Base-by-base conservation (phyloP, 2,329 filamentous ascomycete species). In the Ciborinia camelliae region DNA sequence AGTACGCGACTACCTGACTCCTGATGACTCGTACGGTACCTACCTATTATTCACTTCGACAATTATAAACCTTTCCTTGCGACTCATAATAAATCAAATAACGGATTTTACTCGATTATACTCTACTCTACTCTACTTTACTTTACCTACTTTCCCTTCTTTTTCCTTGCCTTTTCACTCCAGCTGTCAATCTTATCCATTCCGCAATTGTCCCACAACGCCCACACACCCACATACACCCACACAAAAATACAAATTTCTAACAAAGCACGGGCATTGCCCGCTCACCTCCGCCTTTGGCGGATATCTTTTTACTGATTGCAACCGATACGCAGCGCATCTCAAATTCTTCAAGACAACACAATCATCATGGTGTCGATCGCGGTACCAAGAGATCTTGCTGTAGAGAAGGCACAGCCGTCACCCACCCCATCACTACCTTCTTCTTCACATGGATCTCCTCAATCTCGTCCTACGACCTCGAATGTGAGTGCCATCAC, bases 361-460 rank as follows among this genome's bases (percentile, higher is more conserved):
- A 59, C 48, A 48, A 55, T 64, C 48, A 71, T 52, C 63, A 75
- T 75, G 74, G 69, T 71, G 23, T 71, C 72, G 10, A 68, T 73
- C 63, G 70, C 64, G 55, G 59, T 67, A 37, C 68, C 69, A 30
- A 63, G 69, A 67, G 71, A 72, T 41, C 39, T 66, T 52, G 65
- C 58, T 26, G 55, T 65, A 32, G 67, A 73, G 39, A 71, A 70
- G 61, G 32, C 65, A 30, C 64, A 67, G 50, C 66, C 68, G 3
- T 74, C 73, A 35, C 70, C 73, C 12, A 62, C 66, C 41, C 43
- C 68, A 2, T 74, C 73, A 5, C 70, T 70, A 45, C 57, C 69
- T 18, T 71, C 72, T 48, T 75, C 73, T 20, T 55, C 63, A 4
- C 60, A 68, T 50, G 66, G 66, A 26, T 74, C 72, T 26, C 71